A percentile compares a stretch with the other conserved stretches of the same genome.
Conservation (phyloP, 805 yeast species). For the Metschnikowia picachoensis region DNA sequence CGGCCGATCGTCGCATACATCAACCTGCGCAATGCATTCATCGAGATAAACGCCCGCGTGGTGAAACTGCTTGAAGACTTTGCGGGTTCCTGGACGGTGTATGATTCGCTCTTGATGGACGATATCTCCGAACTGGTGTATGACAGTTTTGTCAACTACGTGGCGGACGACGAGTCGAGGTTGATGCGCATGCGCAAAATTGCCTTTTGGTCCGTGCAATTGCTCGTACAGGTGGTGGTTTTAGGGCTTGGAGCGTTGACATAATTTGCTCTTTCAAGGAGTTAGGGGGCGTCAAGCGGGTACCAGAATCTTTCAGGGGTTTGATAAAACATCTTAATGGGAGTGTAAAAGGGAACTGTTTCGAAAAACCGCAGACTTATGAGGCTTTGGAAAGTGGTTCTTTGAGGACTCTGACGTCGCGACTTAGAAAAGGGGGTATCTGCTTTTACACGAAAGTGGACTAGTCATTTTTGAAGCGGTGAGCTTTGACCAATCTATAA, state of each 20-base stretch:
- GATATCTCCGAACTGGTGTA: conserved; percentile 87
- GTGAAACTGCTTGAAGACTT: conserved; percentile 78
- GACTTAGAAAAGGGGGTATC: no score
- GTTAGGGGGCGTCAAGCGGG: no score
- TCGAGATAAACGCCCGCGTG: conserved; percentile 80
- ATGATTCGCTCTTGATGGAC: conserved; percentile 87
- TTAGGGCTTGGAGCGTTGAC: conserved; percentile 71
- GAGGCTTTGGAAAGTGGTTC: no score
- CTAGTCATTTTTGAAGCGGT: no score
- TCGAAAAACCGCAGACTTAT: no score
- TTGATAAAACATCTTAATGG: no score
- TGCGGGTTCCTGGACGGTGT: conserved; percentile 95
- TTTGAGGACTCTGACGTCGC: no score
- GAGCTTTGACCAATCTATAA: no score
- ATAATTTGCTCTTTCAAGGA: background rate
- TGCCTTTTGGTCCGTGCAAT: conserved; percentile 89
- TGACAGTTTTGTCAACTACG: conserved; percentile 84
- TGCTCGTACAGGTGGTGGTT: conserved; percentile 73
- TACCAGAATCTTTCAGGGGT: no score
- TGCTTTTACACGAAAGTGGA: no score
- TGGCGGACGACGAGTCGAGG: conserved; percentile 79
- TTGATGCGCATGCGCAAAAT: conserved; percentile 72
- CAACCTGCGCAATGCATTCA: conserved; percentile 83
- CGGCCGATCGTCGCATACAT: conserved; percentile 95
- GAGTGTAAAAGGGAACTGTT: no score